Evolutionary conservation across 768 basidiomycete species (phyloP), one percentile per base, ranked within the genome.

Genomic region (Boletus barrowsii): DNA sequence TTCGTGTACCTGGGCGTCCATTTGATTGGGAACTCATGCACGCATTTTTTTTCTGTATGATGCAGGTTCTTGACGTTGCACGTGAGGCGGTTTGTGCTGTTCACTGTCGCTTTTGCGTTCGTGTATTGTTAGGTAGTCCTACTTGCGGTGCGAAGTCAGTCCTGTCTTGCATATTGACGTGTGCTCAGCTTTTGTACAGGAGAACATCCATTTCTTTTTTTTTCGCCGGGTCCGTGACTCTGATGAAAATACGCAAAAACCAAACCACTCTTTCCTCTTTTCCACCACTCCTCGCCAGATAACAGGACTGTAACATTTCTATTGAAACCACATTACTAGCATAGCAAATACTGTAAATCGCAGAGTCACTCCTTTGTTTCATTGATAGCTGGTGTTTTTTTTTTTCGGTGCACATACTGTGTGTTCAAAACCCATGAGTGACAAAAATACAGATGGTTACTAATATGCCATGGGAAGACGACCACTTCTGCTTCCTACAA

Each of bases 51-150:
- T 57, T 57, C 47, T 61, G 52, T 42, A 55, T 55, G 63, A 66
- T 61, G 60, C 69, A 72, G 71, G 71, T 72, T 63, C 55, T 63
- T 63, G 56, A 52, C 62, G 43, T 62, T 56, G 53, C 58, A 65
- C 54, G 52, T 65, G 59, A 52, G 55, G 54, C 55, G 24, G 55
- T 63, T 51, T 66, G 60, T 62, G 59, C 51, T 68, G 57, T 66
- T 62, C 58, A 59, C 67, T 69, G 67, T 68, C 66, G 66, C 66
- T 69, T 62, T 69, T 62, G 70, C 67, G 72, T 73, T 60, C 59
- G 59, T 80, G 77, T 81, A 80, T 77, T 77, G 77, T 75, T 80
- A 79, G 72, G 73, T 80, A 81, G 75, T 68, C 67, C 64, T 71
- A 71, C 69, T 73, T 72, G 64, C 71, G 74, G 75, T 76, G 65